Percentiles rank a stretch among this genome's conserved stretches.
Conservation (phyloP, 2,329 filamentous ascomycete genomes). For the Zalaria obscura region DNA sequence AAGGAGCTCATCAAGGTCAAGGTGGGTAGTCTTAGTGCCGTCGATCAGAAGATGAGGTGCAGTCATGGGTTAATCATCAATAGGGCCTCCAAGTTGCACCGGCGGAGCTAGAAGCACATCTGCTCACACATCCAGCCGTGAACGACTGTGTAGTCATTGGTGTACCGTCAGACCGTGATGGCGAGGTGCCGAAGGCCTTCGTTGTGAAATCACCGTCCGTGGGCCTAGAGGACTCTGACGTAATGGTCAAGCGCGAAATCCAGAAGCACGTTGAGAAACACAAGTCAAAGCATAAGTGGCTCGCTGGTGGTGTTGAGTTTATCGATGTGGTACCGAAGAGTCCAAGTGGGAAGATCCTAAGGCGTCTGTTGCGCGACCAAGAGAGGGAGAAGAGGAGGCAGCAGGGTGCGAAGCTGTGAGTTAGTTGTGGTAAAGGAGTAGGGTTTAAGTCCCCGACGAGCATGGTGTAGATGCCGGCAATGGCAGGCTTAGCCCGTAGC, state of each 20-base stretch:
- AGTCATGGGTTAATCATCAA: background rate
- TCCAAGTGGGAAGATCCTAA: conserved; percentile 45
- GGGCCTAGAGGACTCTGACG: conserved; percentile 37
- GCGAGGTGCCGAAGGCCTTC: conserved; percentile 50
- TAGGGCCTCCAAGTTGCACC: conserved; percentile 65
- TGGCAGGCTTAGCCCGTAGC: too few species aligned
- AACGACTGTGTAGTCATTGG: conserved; percentile 68
- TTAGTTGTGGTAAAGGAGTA: too few species aligned
- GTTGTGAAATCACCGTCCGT: conserved; percentile 43
- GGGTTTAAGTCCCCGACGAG: too few species aligned
- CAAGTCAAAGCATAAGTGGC: conserved; percentile 49
- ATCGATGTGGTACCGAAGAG: conserved; percentile 38
- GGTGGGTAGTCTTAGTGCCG: conserved; percentile 25
- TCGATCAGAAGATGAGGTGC: background rate
- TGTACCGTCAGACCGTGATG: conserved; percentile 47
- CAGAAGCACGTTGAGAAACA: conserved; percentile 44
- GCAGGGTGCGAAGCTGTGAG: conserved; percentile 7
- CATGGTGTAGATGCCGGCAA: too few species aligned
- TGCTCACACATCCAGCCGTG: conserved; percentile 62
- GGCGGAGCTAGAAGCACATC: conserved; percentile 67
- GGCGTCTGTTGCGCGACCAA: conserved; percentile 52
- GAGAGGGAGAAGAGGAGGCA: conserved; percentile 46
- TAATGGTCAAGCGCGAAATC: conserved; percentile 35
- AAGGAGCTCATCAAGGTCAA: conserved; percentile 71
- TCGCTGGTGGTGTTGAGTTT: conserved; percentile 45